A percentile compares a stretch with the other conserved stretches of the same genome.
Conservation (phyloP, 192 early-diverging fungal genomes). For the Chytriomyces confervae region DNA sequence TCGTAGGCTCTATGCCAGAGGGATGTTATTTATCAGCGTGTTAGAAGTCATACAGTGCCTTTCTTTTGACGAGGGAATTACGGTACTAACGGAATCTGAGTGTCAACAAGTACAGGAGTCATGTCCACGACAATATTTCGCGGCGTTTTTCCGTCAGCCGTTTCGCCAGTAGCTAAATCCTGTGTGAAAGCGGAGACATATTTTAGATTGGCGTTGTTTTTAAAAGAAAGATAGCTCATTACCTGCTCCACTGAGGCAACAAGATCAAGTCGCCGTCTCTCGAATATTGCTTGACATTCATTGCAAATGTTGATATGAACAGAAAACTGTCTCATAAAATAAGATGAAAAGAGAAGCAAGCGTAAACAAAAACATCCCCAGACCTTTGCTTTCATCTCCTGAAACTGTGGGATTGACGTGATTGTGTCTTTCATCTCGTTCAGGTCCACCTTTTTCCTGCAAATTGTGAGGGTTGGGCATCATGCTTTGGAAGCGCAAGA, state of each 20-base stretch:
- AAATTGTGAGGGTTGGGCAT: background rate
- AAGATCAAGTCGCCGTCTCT: constrained; percentile 66
- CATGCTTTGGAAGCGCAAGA: background rate
- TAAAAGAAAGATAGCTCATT: constrained; percentile 10
- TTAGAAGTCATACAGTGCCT: background rate
- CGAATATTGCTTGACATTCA: constrained; percentile 81
- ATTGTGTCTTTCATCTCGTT: constrained; percentile 89
- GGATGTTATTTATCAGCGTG: background rate
- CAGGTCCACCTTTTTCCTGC: constrained; percentile 57
- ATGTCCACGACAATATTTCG: constrained; percentile 77
- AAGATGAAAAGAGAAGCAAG: background rate
- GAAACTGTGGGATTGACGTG: constrained; percentile 82
- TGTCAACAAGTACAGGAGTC: constrained; percentile 77
- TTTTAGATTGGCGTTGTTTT: constrained; percentile 13
- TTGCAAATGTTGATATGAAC: constrained; percentile 85
- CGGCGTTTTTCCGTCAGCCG: constrained; percentile 67
- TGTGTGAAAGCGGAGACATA: constrained; percentile 34
- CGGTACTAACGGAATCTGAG: constrained; percentile 58
- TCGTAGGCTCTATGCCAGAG: constrained; percentile 57
- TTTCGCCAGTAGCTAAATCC: constrained; percentile 82
- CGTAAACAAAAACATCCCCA: background rate
- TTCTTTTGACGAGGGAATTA: background rate
- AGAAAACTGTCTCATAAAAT: constrained; percentile 62
- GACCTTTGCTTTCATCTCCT: constrained; percentile 76
- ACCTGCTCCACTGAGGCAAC: constrained; percentile 83